Conservation (phyloP, 2,329 filamentous ascomycete species). For the Ophiobolus disseminans region DNA sequence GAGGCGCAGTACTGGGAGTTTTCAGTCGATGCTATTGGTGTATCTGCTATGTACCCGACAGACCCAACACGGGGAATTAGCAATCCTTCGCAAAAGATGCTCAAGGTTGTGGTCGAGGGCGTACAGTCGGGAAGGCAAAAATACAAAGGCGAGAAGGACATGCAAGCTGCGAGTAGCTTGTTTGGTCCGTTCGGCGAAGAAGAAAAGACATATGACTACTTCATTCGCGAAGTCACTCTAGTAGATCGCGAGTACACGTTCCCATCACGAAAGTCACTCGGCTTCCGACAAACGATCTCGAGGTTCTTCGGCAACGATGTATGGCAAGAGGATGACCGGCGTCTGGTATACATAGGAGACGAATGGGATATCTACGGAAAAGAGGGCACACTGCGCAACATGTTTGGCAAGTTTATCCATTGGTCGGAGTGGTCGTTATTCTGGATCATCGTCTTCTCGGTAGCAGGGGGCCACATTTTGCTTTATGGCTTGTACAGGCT, state of each 20-base stretch:
- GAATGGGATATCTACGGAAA: constrained; percentile 45
- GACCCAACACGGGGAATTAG: constrained; percentile 29
- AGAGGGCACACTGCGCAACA: constrained; percentile 36
- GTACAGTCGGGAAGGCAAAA: constrained; percentile 14
- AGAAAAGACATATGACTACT: constrained; percentile 30
- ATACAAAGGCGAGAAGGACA: constrained; percentile 8
- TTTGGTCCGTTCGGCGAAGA: constrained; percentile 22
- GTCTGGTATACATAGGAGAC: constrained; percentile 33
- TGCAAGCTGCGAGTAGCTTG: constrained; percentile 22
- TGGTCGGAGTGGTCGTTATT: constrained; percentile 34
- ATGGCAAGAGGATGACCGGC: constrained; percentile 28
- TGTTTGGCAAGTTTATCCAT: constrained; percentile 33
- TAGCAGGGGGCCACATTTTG: constrained; percentile 25
- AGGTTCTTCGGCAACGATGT: constrained; percentile 41
- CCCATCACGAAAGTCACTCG: constrained; percentile 7
- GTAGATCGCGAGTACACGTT: constrained; percentile 32
- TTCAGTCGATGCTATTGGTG: constrained; percentile 40
- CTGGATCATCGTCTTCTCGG: constrained; percentile 26
- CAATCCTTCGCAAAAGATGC: constrained; percentile 30
- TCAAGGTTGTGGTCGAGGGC: constrained; percentile 37
- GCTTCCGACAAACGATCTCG: constrained; percentile 26
- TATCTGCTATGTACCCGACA: constrained; percentile 9
- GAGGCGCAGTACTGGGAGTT: constrained; percentile 36
- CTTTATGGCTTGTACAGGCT: constrained; percentile 28
- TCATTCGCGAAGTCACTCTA: constrained; percentile 33